phyloP scores from a whole-genome alignment of 768 basidiomycete species.

The Gymnopilus junonius region DNA sequence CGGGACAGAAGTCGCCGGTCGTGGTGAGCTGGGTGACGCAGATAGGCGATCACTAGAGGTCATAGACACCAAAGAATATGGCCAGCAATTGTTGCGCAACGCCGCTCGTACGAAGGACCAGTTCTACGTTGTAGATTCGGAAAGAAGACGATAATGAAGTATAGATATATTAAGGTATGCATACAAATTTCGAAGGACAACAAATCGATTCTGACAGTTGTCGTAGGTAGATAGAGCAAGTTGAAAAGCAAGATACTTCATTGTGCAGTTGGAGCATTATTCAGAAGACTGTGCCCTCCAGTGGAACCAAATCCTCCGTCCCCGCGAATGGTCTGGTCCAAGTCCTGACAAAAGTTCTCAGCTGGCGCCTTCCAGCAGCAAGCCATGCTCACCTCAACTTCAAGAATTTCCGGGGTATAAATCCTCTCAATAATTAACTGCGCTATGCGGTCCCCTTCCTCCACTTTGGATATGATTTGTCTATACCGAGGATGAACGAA shows the following conservation, averaged over 20 bases:
- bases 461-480: slow-evolving; percentile 53
- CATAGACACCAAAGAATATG: slow-evolving; percentile 30
- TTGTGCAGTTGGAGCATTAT: slow-evolving; percentile 19
- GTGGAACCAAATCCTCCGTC: slow-evolving; percentile 93
- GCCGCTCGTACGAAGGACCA: slow-evolving; percentile 54
- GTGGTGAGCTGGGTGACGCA: slow-evolving; percentile 45
- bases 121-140: slow-evolving; percentile 68
- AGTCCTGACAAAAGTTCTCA: slow-evolving; percentile 51
- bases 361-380: slow-evolving; percentile 5
- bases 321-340: slow-evolving; percentile 87
- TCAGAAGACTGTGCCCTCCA: slow-evolving; percentile 74
- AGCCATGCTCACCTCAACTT: slow-evolving; percentile 76
- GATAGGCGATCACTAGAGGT: slow-evolving; percentile 24
- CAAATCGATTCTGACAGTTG: neutral
- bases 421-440: slow-evolving; percentile 94
- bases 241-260: neutral
- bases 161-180: slow-evolving; percentile 2
- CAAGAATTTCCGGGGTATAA: slow-evolving; percentile 80
- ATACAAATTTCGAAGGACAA: slow-evolving; percentile 10
- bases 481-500: neutral
- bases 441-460: slow-evolving; percentile 94
- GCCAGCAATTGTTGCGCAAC: slow-evolving; percentile 51
- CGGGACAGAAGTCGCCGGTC: slow-evolving; percentile 33
- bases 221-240: neutral
- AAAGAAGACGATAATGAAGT: slow-evolving; percentile 29